Conservation (phyloP, 495 filamentous ascomycete genomes). For the Penicillium manginii region DNA sequence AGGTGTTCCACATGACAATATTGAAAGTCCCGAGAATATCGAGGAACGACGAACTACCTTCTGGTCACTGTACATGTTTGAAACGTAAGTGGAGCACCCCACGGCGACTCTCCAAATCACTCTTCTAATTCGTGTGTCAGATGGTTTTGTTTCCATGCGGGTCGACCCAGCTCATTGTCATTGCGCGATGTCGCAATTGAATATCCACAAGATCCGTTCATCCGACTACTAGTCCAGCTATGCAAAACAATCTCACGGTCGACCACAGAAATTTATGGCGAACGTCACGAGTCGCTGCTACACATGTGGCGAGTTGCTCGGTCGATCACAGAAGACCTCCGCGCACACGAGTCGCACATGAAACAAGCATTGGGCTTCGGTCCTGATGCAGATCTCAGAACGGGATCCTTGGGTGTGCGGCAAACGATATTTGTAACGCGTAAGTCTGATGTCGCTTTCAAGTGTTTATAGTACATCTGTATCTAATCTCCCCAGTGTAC, state of each 20-base stretch:
- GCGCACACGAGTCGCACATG: constrained; percentile 33
- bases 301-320: constrained; percentile 49
- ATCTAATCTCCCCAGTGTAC: constrained; percentile 36
- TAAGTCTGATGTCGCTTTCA: constrained; percentile 20
- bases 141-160: constrained; percentile 48
- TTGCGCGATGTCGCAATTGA: constrained; percentile 41
- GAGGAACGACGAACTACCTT: constrained; percentile 45
- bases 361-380: constrained; percentile 39
- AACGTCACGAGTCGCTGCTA: constrained; percentile 45
- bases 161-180: constrained; percentile 42
- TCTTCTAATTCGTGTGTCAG: constrained; percentile 19
- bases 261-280: constrained; percentile 43
- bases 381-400: constrained; percentile 34
- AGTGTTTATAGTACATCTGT: background rate
- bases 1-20: constrained; percentile 34
- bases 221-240: constrained; percentile 35
- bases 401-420: constrained; percentile 37
- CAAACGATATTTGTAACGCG: constrained; percentile 42
- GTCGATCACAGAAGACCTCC: constrained; percentile 42
- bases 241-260: constrained; percentile 40
- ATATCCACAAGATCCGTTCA: constrained; percentile 39
- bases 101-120: too few relatives aligned
- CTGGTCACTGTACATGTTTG: constrained; percentile 47
- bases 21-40: constrained; percentile 32
- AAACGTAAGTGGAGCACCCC: constrained; percentile 35